Conservation (phyloP, 257 asterid genomes). For the Rhazya stricta region DNA sequence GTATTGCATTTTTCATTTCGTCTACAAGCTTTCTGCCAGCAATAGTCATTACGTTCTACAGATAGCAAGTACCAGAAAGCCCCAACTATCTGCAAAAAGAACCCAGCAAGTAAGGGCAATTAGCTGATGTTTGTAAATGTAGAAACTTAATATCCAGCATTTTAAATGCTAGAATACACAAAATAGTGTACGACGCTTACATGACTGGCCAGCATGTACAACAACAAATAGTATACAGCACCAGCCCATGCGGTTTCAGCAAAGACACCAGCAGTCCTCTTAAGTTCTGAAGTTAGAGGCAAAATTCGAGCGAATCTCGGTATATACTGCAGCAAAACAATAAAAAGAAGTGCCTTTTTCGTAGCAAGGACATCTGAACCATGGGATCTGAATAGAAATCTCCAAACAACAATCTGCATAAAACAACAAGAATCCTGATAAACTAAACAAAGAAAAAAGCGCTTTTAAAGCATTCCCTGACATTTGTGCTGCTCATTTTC, state of each 20-base stretch:
- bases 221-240: slow-evolving; percentile 83
- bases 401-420: slow-evolving; percentile 92
- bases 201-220: slow-evolving; percentile 99
- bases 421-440: not conserved
- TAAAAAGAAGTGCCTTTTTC: slow-evolving; percentile 71
- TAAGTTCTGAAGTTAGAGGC: slow-evolving; percentile 87
- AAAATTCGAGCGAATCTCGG: slow-evolving; percentile 68
- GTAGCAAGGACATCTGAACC: slow-evolving; percentile 94
- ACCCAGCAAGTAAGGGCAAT: slow-evolving; percentile 4
- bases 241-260: slow-evolving; percentile 99
- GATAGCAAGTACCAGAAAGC: slow-evolving; percentile 98
- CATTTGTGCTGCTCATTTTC: not conserved
- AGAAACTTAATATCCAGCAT: not conserved
- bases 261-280: slow-evolving; percentile 96
- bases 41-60: slow-evolving; percentile 85
- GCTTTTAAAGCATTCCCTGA: not conserved
- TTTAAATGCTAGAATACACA: not conserved
- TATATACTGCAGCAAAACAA: slow-evolving; percentile 79
- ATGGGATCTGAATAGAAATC: slow-evolving; percentile 69
- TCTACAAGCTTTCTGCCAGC: slow-evolving; percentile 94
- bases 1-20: slow-evolving; percentile 40
- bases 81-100: slow-evolving; percentile 79
- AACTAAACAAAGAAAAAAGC: not conserved
- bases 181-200: slow-evolving; percentile 40
- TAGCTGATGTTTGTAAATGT: not conserved